Evolutionary conservation across 2,329 filamentous ascomycete species (phyloP).

Genomic region (Periconia macrospinosa): DNA sequence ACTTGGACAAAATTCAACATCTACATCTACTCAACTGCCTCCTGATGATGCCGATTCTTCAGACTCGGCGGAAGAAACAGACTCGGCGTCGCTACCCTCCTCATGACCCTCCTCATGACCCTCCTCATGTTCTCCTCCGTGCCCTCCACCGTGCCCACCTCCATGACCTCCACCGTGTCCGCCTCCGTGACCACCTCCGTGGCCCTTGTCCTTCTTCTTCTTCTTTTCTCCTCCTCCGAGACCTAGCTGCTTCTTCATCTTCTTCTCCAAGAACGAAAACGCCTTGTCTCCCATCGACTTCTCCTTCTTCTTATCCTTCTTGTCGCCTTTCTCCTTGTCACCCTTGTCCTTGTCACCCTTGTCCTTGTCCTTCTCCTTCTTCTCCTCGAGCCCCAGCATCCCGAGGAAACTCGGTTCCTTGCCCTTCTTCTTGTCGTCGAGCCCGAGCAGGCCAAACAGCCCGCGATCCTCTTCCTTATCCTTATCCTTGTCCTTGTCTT

Average conservation of each 20-base stretch:
- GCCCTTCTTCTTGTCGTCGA: neutral
- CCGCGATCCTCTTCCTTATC: neutral
- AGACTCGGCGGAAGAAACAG: neutral
- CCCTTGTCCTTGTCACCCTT: neutral
- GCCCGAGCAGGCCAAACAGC: neutral
- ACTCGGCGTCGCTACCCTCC: neutral
- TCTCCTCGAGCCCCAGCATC: neutral
- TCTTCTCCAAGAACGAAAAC: constrained; percentile 2
- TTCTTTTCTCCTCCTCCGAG: neutral
- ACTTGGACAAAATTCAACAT: neutral
- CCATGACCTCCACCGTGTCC: neutral
- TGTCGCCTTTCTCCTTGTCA: constrained; percentile 1
- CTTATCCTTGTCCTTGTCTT: neutral
- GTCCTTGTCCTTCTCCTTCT: neutral
- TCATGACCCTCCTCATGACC: neutral
- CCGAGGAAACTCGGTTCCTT: neutral
- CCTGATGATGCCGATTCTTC: neutral
- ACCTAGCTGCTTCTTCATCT: constrained; percentile 1
- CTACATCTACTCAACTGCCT: neutral
- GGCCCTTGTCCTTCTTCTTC: neutral
- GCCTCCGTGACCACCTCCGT: neutral
- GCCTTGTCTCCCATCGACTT: neutral
- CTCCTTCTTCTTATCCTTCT: neutral
- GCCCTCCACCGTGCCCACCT: neutral
- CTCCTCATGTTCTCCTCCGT: neutral